phyloP scores from a whole-genome alignment of 352 stramenopile genomes.

The Phytophthora europaea region DNA sequence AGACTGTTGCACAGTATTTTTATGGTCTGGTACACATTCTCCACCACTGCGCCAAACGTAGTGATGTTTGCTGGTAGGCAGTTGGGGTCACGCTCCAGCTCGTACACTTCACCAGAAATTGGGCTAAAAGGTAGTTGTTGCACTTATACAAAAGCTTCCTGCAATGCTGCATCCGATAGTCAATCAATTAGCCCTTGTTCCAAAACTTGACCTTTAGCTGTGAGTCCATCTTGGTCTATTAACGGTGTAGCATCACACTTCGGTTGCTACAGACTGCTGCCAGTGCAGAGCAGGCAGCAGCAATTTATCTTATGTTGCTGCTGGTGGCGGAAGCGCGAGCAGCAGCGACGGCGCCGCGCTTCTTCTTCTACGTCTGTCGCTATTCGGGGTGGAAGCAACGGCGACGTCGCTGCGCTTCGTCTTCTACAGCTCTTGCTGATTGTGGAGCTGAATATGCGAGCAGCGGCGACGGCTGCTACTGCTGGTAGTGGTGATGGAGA shows the following conservation, averaged over 20 bases:
- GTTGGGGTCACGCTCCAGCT: background rate
- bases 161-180: background rate
- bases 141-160: background rate
- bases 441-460: no score
- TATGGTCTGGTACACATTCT: background rate
- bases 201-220: background rate
- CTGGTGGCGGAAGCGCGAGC: background rate
- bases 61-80: background rate
- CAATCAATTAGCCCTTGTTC: background rate
- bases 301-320: background rate
- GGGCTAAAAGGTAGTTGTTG: background rate
- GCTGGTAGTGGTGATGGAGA: no score
- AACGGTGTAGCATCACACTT: background rate
- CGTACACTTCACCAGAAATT: background rate
- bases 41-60: background rate
- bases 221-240: background rate
- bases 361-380: background rate
- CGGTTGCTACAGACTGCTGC: background rate
- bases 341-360: background rate
- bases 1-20: background rate
- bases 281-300: background rate
- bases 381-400: no score
- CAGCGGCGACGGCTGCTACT: no score
- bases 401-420: no score
- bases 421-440: no score